phyloP scores from a whole-genome alignment of 352 stramenopile species.

The Globisporangium middletonii region DNA sequence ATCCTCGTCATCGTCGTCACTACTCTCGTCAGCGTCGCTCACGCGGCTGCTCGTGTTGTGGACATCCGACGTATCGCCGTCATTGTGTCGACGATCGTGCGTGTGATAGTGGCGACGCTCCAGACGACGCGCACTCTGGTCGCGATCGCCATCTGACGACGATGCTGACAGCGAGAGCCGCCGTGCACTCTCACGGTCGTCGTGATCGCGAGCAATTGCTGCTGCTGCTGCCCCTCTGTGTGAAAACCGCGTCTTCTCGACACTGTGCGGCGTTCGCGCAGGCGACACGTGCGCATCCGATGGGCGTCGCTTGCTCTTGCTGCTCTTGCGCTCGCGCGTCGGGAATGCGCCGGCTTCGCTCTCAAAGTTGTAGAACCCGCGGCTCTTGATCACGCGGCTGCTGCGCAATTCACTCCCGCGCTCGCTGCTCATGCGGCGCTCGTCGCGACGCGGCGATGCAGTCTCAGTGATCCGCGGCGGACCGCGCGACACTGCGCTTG shows the following conservation, averaged over 20 bases:
- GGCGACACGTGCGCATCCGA: neutral
- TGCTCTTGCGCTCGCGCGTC: neutral
- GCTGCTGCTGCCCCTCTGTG: no score
- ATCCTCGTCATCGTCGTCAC: neutral
- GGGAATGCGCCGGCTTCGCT: constrained; percentile 12
- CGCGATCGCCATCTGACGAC: no score
- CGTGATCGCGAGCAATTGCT: no score
- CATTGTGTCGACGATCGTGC: no score
- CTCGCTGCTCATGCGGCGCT: neutral
- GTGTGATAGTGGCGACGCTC: no score
- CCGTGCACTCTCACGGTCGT: no score
- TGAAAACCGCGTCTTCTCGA: neutral
- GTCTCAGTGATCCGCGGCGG: constrained; percentile 28
- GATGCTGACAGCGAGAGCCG: no score
- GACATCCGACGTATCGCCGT: no score
- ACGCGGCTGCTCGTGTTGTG: neutral
- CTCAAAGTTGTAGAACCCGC: constrained; percentile 68
- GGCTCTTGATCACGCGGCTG: constrained; percentile 72
- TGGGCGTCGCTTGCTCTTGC: neutral
- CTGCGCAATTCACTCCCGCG: constrained; percentile 23
- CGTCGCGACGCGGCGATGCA: constrained; percentile 22
- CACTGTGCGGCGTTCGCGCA: neutral
- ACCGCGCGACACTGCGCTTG: constrained; percentile 1
- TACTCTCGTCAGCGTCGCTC: constrained; percentile 15
- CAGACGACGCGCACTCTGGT: no score